These are phyloP conservation scores for Peronospora belbahrii DNA, from an alignment of 352 stramenopile species.

Conservation along the genomic window DNA sequence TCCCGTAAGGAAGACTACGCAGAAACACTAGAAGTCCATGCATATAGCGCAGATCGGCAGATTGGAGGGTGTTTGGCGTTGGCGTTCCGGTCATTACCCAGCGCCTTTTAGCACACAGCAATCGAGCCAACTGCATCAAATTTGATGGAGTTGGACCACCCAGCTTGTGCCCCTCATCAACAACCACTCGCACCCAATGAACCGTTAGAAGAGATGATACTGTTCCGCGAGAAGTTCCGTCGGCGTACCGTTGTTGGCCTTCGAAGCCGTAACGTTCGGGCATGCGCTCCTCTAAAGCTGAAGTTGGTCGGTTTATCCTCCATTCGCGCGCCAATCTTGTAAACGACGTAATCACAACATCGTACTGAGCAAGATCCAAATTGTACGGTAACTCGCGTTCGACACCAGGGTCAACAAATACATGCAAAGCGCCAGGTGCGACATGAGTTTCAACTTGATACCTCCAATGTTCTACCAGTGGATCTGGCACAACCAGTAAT, in stretches of 20 bases:
- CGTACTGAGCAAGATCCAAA: constrained; percentile 42
- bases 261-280: constrained; percentile 71
- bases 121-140: constrained; percentile 75
- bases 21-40: constrained; percentile 89
- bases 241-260: constrained; percentile 39
- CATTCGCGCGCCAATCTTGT: constrained; percentile 52
- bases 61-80: constrained; percentile 85
- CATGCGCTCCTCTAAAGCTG: constrained; percentile 48
- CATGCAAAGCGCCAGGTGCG: constrained; percentile 20
- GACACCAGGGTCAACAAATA: constrained; percentile 38
- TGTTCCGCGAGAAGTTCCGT: constrained; percentile 44
- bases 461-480: constrained; percentile 71
- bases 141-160: constrained; percentile 53
- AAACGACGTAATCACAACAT: constrained; percentile 75
- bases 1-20: constrained; percentile 80
- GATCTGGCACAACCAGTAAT: constrained; percentile 65
- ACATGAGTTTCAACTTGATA: constrained; percentile 65
- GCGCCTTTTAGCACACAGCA: constrained; percentile 75
- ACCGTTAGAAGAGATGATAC: constrained; percentile 54
- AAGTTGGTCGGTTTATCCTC: constrained; percentile 51
- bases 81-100: constrained; percentile 98
- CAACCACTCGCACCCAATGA: constrained; percentile 87
- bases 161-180: constrained; percentile 94
- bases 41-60: constrained; percentile 83
- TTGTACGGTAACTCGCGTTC: constrained; percentile 35